phyloP scores from a whole-genome alignment of 495 filamentous ascomycete species.

The Thozetella sp. region DNA sequence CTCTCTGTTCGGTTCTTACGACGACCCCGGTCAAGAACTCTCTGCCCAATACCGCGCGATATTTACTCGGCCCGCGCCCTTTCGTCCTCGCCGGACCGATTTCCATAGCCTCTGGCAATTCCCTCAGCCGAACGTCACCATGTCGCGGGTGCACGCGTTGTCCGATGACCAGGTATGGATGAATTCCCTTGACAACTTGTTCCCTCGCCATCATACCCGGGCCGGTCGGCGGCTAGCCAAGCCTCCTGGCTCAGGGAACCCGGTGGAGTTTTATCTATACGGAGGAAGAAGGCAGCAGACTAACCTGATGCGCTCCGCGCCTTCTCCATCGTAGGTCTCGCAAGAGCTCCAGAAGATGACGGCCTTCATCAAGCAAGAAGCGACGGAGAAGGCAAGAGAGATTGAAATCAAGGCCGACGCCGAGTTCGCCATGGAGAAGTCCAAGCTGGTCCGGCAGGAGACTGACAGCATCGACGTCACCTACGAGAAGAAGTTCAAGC shows the following conservation, averaged over 20 bases:
- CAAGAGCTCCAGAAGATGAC: slow-evolving; percentile 99
- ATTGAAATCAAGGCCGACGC: slow-evolving; percentile 98
- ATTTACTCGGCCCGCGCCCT: slow-evolving; percentile 1
- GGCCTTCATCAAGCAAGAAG: slow-evolving; percentile 99
- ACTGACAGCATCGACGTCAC: slow-evolving; percentile 85
- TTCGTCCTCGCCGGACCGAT: neutral
- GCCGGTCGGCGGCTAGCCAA: no score
- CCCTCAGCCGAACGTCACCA: slow-evolving; percentile 49
- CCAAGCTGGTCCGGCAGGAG: slow-evolving; percentile 94
- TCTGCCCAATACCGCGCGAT: no score
- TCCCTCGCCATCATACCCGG: no score
- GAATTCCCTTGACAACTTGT: neutral
- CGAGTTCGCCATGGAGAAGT: slow-evolving; percentile 97
- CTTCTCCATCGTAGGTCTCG: slow-evolving; percentile 70
- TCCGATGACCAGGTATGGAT: slow-evolving; percentile 89
- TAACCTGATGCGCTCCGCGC: slow-evolving; percentile 10
- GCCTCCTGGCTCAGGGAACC: no score
- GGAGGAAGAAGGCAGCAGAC: no score
- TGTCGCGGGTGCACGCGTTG: slow-evolving; percentile 91
- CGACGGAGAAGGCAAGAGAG: slow-evolving; percentile 92
- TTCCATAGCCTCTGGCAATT: slow-evolving; percentile 15
- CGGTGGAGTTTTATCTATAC: no score
- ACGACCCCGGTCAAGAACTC: no score
- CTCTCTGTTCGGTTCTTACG: neutral
- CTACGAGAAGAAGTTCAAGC: slow-evolving; percentile 98